A percentile compares a stretch with the other conserved stretches of the same genome.
These are phyloP conservation scores for Podospora pseudoanserina DNA, from an alignment of 495 filamentous ascomycete genomes.

Conservation along the genomic window DNA sequence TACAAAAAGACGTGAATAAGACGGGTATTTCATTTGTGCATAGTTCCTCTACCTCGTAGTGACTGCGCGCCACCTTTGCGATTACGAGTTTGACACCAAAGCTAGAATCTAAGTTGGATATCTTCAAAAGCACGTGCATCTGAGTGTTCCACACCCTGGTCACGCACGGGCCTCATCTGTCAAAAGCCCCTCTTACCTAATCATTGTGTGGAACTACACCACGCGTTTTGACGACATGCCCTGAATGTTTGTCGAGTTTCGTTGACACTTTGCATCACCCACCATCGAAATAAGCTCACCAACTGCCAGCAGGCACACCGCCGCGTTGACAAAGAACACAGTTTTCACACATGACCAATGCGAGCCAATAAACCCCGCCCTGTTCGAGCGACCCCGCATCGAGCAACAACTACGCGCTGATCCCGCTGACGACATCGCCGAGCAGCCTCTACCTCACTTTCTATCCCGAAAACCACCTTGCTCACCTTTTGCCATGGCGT, in stretches of 20 bases:
- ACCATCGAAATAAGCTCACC: slow-evolving; percentile 19
- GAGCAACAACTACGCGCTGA: slow-evolving; percentile 18
- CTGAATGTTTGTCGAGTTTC: background rate
- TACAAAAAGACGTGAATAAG: background rate
- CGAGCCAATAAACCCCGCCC: slow-evolving; percentile 12
- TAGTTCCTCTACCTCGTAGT: background rate
- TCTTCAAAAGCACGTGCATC: background rate
- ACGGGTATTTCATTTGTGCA: background rate
- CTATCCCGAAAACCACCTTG: background rate
- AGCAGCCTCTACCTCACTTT: slow-evolving; percentile 1
- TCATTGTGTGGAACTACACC: background rate
- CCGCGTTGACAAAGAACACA: slow-evolving; percentile 19
- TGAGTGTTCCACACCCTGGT: background rate
- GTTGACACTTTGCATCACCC: slow-evolving; percentile 25
- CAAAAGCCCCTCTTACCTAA: background rate
- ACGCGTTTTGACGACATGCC: background rate
- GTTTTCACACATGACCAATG: slow-evolving; percentile 19
- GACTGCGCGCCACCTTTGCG: background rate
- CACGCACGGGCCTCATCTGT: background rate
- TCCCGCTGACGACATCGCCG: background rate
- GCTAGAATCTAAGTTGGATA: background rate
- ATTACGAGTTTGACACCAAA: background rate
- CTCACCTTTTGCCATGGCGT: slow-evolving; percentile 36
- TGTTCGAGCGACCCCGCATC: slow-evolving; percentile 25
- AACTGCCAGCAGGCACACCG: slow-evolving; percentile 19